Base-by-base conservation (phyloP, 495 filamentous ascomycete species). In the Astrocystis sublimbata region DNA sequence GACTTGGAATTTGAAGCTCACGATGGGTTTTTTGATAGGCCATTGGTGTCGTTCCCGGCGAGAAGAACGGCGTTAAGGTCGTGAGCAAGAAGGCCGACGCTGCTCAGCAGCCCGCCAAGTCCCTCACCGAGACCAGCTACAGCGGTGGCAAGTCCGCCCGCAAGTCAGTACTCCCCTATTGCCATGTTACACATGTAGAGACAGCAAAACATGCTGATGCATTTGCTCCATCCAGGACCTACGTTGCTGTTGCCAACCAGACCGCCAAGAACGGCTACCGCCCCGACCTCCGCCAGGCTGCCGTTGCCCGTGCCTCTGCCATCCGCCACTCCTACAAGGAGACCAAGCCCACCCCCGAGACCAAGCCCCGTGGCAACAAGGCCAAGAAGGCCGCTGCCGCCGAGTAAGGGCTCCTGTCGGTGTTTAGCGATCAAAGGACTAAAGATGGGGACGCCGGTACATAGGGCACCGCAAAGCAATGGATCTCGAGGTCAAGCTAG, bases 281-380 rank as follows among this genome's bases (percentile, higher is more conserved):
- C 73, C 74, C 88, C 68, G 94, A 98, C 74, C 83, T 98, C 75
- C 90, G 92, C 65, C 83, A 87, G 71, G 88, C 87, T 67, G 92
- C 92, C 65, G 89, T 98, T 73, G 83, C 93, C 75, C 91, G 94
- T 68, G 93, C 89, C 67, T 92, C 88, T 74, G 91, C 91, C 69
- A 84, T 98, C 81, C 90, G 89, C 75, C 78, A 82, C 66, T 88
- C 88, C 58, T 90, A 96, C 83, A 80, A 81, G 70, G 75, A 87
- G 58, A 86, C 88, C 80, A 97, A 97, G 87, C 85, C 89, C 19
- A 72, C 79, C 57, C 84, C 87, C 66, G 85, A 83, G 76, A 67
- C 71, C 65, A 96, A 97, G 87, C 79, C 80, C 65, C 84, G 94
- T 66, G 93, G 94, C 46, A 78, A 81, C 24, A 92, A 92, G 82